Conservation (phyloP, 805 yeast genomes). For the Lachancea quebecensis region DNA sequence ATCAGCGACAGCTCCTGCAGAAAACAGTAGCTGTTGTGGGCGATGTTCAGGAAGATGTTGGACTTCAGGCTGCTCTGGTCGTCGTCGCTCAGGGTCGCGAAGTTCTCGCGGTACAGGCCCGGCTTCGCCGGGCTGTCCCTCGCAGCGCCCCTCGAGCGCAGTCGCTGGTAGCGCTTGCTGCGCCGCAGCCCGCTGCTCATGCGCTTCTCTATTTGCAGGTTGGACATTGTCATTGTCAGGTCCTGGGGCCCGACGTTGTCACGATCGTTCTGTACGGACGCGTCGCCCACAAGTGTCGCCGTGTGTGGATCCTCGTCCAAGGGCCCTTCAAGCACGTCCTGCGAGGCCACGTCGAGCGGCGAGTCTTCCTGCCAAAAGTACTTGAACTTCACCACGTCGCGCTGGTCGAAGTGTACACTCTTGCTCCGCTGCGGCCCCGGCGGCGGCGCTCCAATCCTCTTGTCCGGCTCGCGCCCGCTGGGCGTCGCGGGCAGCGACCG, state of each 20-base stretch:
- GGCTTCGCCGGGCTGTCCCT: constrained; percentile 2
- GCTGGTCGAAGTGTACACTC: constrained; percentile 75
- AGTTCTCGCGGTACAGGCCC: constrained; percentile 26
- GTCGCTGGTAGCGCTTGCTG: constrained; percentile 6
- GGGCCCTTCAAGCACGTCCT: constrained; percentile 28
- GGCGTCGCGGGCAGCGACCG: constrained; percentile 39
- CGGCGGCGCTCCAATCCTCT: background rate
- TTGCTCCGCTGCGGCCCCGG: constrained; percentile 37
- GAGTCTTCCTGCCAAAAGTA: constrained; percentile 67
- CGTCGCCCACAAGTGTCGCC: constrained; percentile 4
- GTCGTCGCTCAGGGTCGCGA: constrained; percentile 20
- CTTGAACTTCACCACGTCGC: constrained; percentile 47
- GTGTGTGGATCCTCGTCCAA: constrained; percentile 18
- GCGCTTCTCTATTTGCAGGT: constrained; percentile 3
- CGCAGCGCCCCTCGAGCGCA: constrained; percentile 1
- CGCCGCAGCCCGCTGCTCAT: constrained; percentile 4
- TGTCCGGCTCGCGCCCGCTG: constrained; percentile 6
- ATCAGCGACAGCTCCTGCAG: constrained; percentile 59
- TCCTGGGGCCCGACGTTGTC: constrained; percentile 1
- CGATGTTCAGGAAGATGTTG: constrained; percentile 22
- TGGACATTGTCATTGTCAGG: constrained; percentile 7
- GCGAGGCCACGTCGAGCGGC: constrained; percentile 58
- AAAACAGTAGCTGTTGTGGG: constrained; percentile 16
- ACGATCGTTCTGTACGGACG: background rate
- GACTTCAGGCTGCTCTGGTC: constrained; percentile 21